These are phyloP conservation scores for Volutella citrinella DNA, from an alignment of 2,329 filamentous ascomycete genomes.

Conservation along the genomic window DNA sequence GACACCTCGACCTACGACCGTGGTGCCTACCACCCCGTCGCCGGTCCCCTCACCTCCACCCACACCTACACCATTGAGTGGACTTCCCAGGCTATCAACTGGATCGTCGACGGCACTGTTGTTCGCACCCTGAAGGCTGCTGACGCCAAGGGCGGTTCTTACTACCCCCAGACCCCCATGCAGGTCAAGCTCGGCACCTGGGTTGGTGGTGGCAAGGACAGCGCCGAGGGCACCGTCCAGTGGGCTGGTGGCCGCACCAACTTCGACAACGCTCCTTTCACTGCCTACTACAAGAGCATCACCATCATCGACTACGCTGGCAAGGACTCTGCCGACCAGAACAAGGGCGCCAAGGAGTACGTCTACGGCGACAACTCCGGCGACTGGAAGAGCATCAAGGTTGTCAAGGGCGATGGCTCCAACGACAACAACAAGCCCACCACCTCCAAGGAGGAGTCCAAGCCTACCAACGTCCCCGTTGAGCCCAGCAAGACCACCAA, in stretches of 20 bases:
- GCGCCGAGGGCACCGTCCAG: constrained; percentile 66
- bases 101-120: constrained; percentile 60
- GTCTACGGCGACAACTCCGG: constrained; percentile 48
- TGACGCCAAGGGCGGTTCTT: constrained; percentile 55
- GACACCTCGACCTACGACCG: constrained; percentile 69
- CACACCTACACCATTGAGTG: constrained; percentile 70
- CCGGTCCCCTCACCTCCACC: constrained; percentile 50
- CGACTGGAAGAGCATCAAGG: constrained; percentile 49
- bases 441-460: constrained; percentile 16
- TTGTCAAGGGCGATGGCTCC: constrained; percentile 37
- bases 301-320: constrained; percentile 54
- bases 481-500: no score
- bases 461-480: constrained; percentile 11
- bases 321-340: constrained; percentile 36
- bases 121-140: constrained; percentile 60
- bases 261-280: constrained; percentile 51
- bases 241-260: constrained; percentile 62
- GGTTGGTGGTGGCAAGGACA: constrained; percentile 56
- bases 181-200: constrained; percentile 68
- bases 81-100: constrained; percentile 60
- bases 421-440: constrained; percentile 16
- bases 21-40: constrained; percentile 59
- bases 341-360: constrained; percentile 47
- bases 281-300: constrained; percentile 55
- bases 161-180: constrained; percentile 73